Evolutionary conservation across 176 grass and related monocot species (phyloP).

Genomic region (Oryza meyeriana): DNA sequence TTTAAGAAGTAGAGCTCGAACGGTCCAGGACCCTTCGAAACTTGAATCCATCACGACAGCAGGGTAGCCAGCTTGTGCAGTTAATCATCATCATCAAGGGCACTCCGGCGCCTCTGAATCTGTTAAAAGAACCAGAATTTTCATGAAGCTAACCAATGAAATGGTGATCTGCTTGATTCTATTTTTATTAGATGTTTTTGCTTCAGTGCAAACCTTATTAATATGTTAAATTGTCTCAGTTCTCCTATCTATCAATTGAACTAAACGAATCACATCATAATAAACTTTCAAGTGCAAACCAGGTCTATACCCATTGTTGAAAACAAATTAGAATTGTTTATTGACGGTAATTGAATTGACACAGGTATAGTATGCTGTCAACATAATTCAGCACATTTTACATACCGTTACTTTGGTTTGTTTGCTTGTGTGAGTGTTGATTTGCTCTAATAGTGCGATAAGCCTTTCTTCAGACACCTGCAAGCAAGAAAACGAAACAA

Average conservation of each 20-base stretch:
- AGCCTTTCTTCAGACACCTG: slow-evolving; percentile 85
- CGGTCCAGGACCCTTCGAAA: neutral
- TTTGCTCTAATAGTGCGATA: slow-evolving; percentile 76
- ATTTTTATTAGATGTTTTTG: neutral
- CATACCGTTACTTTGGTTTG: slow-evolving; percentile 87
- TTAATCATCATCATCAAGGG: slow-evolving; percentile 86
- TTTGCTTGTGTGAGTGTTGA: slow-evolving; percentile 74
- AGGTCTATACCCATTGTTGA: neutral
- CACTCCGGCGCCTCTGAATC: slow-evolving; percentile 88
- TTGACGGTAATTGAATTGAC: neutral
- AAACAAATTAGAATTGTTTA: neutral
- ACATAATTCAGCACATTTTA: neutral
- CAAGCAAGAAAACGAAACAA: slow-evolving; percentile 35
- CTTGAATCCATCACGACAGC: neutral
- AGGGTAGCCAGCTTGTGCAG: neutral
- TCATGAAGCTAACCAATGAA: neutral
- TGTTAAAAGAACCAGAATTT: slow-evolving; percentile 24
- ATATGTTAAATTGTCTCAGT: too few species aligned
- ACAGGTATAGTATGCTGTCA: neutral
- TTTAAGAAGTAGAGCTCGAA: neutral
- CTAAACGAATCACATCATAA: neutral
- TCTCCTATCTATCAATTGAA: too few species aligned
- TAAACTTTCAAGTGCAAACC: neutral
- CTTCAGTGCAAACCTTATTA: neutral
- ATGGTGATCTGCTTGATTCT: neutral